Evolutionary conservation across 2,329 filamentous ascomycete genomes (phyloP).

Genomic region (Aspergillus cejpii): DNA sequence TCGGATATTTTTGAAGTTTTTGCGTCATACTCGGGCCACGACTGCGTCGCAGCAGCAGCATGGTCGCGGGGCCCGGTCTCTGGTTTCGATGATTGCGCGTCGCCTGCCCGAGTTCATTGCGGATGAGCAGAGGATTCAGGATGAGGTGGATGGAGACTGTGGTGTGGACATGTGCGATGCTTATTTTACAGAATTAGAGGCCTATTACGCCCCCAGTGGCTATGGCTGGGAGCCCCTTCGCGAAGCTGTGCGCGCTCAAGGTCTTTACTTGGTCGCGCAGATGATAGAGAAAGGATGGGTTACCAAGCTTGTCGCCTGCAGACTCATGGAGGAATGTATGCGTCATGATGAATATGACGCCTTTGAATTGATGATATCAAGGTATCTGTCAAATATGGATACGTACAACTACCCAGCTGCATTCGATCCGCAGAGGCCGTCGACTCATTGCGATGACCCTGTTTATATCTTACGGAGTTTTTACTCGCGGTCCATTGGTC

Average conservation of each 20-base stretch:
- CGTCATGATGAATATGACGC: constrained; percentile 31
- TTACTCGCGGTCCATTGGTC: constrained; percentile 14
- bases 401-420: constrained; percentile 25
- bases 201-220: constrained; percentile 31
- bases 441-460: constrained; percentile 21
- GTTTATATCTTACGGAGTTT: constrained; percentile 30
- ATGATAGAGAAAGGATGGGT: constrained; percentile 35
- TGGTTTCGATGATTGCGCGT: constrained; percentile 34
- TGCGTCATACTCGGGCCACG: constrained; percentile 28
- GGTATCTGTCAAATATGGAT: constrained; percentile 24
- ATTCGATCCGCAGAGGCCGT: constrained; percentile 19
- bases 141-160: constrained; percentile 28
- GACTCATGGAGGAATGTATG: constrained; percentile 32
- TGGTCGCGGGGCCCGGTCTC: constrained; percentile 28
- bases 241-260: constrained; percentile 38
- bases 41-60: constrained; percentile 2
- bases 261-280: constrained; percentile 33
- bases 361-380: constrained; percentile 31
- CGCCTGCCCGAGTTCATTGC: constrained; percentile 36
- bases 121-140: constrained; percentile 31
- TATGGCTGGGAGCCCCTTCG: constrained; percentile 38
- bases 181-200: constrained; percentile 40
- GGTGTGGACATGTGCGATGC: constrained; percentile 38
- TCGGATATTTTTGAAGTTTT: constrained; percentile 33
- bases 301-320: constrained; percentile 25